Conservation (phyloP, 331 rosid species). For the Malus hybrid region DNA sequence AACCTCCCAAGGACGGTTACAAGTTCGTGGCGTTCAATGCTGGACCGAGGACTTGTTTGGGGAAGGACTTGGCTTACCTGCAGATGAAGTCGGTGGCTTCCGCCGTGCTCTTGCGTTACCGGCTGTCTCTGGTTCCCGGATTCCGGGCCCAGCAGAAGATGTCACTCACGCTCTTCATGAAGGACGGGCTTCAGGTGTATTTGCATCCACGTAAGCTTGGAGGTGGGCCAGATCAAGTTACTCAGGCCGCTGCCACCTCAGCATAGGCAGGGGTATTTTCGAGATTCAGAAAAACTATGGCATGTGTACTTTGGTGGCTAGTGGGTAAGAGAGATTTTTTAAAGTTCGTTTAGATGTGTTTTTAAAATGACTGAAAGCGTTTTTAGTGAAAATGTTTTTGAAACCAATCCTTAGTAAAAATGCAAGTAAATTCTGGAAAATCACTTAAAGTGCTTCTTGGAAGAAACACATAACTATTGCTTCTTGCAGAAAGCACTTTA, state of each 20-base stretch:
- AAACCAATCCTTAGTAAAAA: too few species aligned
- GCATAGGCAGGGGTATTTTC: conserved; percentile 13
- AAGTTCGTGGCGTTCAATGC: conserved; percentile 85
- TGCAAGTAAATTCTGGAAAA: too few species aligned
- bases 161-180: conserved; percentile 87
- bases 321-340: too few species aligned
- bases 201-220: conserved; percentile 59
- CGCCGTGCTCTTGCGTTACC: conserved; percentile 76
- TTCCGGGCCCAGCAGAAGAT: conserved; percentile 83
- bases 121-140: conserved; percentile 63
- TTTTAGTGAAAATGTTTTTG: too few species aligned
- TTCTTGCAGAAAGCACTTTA: too few species aligned
- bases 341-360: too few species aligned
- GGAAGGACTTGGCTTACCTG: conserved; percentile 89
- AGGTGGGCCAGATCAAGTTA: not conserved
- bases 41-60: conserved; percentile 94
- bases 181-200: conserved; percentile 66
- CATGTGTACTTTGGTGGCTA: not conserved
- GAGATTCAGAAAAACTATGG: not conserved
- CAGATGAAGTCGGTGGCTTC: conserved; percentile 95
- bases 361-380: too few species aligned
- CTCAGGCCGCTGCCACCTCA: conserved; percentile 2
- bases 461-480: too few species aligned
- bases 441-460: too few species aligned
- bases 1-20: conserved; percentile 63